Conservation (phyloP, 345 rosid species). For the Conringia planisiliqua region DNA sequence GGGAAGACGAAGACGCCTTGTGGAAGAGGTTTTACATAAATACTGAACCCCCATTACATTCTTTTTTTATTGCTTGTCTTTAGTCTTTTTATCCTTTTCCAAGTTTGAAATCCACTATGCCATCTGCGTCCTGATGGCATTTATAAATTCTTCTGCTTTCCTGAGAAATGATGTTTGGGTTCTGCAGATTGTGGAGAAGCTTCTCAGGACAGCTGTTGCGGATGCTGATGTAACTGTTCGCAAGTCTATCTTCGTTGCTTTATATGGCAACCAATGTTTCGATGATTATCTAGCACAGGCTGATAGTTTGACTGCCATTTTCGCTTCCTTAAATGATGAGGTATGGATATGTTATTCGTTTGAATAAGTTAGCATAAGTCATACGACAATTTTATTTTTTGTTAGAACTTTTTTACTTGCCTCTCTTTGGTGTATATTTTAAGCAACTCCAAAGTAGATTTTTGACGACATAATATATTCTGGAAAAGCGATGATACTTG, state of each 20-base stretch:
- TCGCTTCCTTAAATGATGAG: conserved; percentile 99
- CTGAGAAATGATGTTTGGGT: conserved; percentile 32
- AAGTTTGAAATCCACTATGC: neutral
- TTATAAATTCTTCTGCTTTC: conserved; percentile 18
- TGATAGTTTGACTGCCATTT: conserved; percentile 88
- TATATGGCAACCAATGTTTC: conserved; percentile 74
- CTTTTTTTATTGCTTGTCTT: conserved; percentile 8
- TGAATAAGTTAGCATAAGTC: conserved; percentile 8
- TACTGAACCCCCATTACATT: conserved; percentile 10
- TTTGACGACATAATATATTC: neutral
- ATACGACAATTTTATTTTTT: neutral
- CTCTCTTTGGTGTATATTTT: neutral
- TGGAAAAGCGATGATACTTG: neutral
- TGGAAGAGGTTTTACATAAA: conserved; percentile 70
- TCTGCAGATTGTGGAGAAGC: conserved; percentile 95
- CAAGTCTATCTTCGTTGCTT: conserved; percentile 78
- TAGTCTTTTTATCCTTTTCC: conserved; percentile 6
- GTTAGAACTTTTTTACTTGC: neutral
- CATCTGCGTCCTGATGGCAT: conserved; percentile 18
- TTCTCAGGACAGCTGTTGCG: conserved; percentile 90
- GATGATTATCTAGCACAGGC: conserved; percentile 98
- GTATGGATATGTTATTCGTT: conserved; percentile 37
- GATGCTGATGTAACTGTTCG: conserved; percentile 98
- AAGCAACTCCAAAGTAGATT: neutral
- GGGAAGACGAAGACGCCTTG: conserved; percentile 72